Evolutionary conservation across 331 rosid species (phyloP).

Genomic region (Acacia concinna): DNA sequence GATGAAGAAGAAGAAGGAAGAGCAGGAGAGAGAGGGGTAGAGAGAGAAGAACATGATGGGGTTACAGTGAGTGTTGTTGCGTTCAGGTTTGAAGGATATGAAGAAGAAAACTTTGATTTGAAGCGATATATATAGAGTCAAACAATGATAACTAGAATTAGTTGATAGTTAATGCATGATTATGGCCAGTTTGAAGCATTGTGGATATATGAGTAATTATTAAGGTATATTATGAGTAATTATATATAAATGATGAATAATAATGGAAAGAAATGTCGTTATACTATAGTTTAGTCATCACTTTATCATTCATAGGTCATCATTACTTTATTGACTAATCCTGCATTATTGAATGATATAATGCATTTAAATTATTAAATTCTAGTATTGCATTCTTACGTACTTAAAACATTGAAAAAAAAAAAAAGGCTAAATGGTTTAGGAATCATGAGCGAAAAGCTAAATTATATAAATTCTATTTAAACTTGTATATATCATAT

Average conservation of each 20-base stretch:
- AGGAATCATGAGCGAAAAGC: too few species aligned
- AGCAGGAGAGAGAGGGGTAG: slow-evolving; percentile 5
- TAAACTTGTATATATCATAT: too few species aligned
- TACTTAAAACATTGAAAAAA: not conserved
- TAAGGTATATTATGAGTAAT: not conserved
- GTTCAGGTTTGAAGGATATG: slow-evolving; percentile 20
- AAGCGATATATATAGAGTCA: slow-evolving; percentile 48
- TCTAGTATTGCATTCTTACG: not conserved
- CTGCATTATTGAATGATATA: not conserved
- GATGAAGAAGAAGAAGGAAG: slow-evolving; percentile 17
- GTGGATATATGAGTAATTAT: slow-evolving; percentile 22
- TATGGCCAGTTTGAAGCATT: not conserved
- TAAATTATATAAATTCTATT: too few species aligned
- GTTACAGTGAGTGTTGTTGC: not conserved
- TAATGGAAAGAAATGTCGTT: slow-evolving; percentile 1
- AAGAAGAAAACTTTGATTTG: slow-evolving; percentile 31
- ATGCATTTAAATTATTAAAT: not conserved
- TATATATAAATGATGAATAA: not conserved
- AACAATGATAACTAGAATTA: slow-evolving; percentile 10
- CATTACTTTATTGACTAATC: slow-evolving; percentile 2
- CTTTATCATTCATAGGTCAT: not conserved
- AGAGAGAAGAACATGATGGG: slow-evolving; percentile 40
- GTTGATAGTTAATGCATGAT: slow-evolving; percentile 32
- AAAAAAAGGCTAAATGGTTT: not conserved
- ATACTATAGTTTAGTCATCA: not conserved